phyloP scores from a whole-genome alignment of 441 rosid genomes.

The Cnidoscolus chayamansa region DNA sequence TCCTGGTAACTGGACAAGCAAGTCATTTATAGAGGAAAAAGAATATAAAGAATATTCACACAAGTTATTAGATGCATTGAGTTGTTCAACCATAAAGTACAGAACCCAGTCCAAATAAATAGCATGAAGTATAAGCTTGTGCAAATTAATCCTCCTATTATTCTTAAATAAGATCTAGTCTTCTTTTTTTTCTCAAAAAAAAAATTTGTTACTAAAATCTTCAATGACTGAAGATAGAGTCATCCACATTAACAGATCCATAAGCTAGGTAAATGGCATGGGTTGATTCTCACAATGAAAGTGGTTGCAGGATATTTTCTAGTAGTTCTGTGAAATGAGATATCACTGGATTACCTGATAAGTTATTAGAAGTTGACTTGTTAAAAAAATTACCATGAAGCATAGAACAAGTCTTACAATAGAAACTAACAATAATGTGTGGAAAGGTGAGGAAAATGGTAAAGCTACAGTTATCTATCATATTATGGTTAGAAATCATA shows the following conservation, averaged over 20 bases:
- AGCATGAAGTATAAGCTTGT: background rate
- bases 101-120: background rate
- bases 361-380: background rate
- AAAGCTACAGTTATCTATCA: background rate
- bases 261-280: background rate
- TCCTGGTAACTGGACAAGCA: slow-evolving; percentile 32
- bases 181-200: background rate
- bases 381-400: background rate
- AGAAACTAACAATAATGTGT: background rate
- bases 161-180: background rate
- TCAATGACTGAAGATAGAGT: background rate
- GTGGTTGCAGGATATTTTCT: background rate
- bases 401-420: background rate
- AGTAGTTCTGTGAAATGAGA: background rate
- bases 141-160: background rate
- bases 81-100: slow-evolving; percentile 9
- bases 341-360: background rate
- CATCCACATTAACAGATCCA: background rate
- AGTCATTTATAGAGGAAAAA: background rate
- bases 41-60: background rate
- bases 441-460: background rate
- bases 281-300: background rate
- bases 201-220: background rate
- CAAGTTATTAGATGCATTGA: slow-evolving; percentile 10
- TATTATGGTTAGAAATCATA: background rate